Evolutionary conservation across 352 stramenopile genomes (phyloP).

Genomic region (Phytopythium sindhum): DNA sequence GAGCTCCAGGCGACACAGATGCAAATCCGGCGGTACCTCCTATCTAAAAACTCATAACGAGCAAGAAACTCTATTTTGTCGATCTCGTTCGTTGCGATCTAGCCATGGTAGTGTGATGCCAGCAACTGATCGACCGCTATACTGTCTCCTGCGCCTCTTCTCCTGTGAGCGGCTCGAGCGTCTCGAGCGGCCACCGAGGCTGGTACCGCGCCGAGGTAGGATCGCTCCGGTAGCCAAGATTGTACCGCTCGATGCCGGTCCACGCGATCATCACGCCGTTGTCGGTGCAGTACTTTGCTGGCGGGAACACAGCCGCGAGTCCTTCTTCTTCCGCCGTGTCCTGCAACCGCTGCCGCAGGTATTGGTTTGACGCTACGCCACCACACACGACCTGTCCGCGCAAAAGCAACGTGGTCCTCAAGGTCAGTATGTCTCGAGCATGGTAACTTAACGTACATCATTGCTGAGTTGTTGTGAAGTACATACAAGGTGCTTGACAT

Average conservation of each 20-base stretch:
- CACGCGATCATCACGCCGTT: conserved; percentile 97
- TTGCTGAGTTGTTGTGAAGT: neutral
- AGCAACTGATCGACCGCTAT: neutral
- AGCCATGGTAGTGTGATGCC: neutral
- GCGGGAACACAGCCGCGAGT: conserved; percentile 46
- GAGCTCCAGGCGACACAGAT: conserved; percentile 34
- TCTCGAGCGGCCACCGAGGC: conserved; percentile 74
- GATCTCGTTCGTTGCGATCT: neutral
- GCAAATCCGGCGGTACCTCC: conserved; percentile 20
- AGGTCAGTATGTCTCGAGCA: neutral
- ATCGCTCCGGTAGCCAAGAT: conserved; percentile 53
- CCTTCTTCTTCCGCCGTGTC: conserved; percentile 44
- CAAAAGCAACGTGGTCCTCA: conserved; percentile 3
- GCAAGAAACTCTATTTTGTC: neutral
- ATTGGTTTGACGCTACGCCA: conserved; percentile 96
- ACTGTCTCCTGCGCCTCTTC: conserved; percentile 6
- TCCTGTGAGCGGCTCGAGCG: conserved; percentile 41
- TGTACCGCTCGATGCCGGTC: conserved; percentile 82
- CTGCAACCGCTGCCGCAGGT: conserved; percentile 88
- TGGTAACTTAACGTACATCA: neutral
- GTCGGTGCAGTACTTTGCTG: conserved; percentile 95
- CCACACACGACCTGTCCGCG: conserved; percentile 89
- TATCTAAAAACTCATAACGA: neutral
- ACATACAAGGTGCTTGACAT: conserved; percentile 77
- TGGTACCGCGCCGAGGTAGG: conserved; percentile 49